phyloP scores from a whole-genome alignment of 106 monocot species.

The Triglochin maritima region DNA sequence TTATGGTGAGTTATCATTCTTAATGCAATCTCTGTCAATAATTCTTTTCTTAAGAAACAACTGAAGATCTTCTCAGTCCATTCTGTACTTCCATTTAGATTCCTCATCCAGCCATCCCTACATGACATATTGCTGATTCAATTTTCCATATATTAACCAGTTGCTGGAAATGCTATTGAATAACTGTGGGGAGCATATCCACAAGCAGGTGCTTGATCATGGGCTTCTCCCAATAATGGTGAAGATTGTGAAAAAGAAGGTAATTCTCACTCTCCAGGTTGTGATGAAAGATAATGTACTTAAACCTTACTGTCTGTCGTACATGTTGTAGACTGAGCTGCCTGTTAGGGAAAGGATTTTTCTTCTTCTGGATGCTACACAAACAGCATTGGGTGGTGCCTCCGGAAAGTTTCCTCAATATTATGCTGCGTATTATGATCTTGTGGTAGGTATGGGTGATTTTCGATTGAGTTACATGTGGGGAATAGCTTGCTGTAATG shows the following conservation, averaged over 20 bases:
- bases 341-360: slow-evolving; percentile 89
- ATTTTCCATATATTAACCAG: not conserved
- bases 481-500: no score
- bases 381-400: slow-evolving; percentile 82
- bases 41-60: not conserved
- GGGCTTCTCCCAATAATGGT: slow-evolving; percentile 22
- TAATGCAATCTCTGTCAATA: no score
- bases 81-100: not conserved
- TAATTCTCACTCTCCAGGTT: not conserved
- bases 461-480: not conserved
- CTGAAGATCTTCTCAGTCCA: not conserved
- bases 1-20: slow-evolving; percentile 9
- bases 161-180: slow-evolving; percentile 29
- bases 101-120: no score
- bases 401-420: slow-evolving; percentile 83
- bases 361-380: slow-evolving; percentile 87
- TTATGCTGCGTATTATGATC: slow-evolving; percentile 80
- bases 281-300: not conserved
- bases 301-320: not conserved
- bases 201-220: slow-evolving; percentile 26
- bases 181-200: slow-evolving; percentile 26
- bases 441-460: slow-evolving; percentile 45
- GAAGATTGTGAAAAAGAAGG: slow-evolving; percentile 35
- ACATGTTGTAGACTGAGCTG: slow-evolving; percentile 48
- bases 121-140: no score